A percentile compares a stretch with the other conserved stretches of the same genome.
Conservation (phyloP, 495 filamentous ascomycete species). For the Pyronema omphalodes region DNA sequence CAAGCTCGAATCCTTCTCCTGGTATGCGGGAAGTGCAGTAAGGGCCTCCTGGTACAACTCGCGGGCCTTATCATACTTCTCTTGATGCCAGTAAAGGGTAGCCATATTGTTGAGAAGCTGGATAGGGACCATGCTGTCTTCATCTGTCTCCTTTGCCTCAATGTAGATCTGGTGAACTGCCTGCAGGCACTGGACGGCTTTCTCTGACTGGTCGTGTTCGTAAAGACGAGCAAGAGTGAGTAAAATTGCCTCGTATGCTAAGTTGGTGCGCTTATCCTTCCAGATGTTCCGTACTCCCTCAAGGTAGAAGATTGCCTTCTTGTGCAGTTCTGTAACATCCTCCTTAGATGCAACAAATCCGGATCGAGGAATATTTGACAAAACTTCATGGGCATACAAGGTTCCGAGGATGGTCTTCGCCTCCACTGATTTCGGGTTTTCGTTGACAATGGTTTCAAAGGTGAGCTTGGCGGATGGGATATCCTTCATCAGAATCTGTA, state of each 20-base stretch:
- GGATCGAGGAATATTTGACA: constrained; percentile 34
- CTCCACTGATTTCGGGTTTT: constrained; percentile 51
- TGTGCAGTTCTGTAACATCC: constrained; percentile 63
- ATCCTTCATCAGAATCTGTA: constrained; percentile 64
- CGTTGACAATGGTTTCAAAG: constrained; percentile 70
- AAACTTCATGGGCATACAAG: constrained; percentile 84
- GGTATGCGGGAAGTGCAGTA: constrained; percentile 50
- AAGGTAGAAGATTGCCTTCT: constrained; percentile 63
- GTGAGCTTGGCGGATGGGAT: constrained; percentile 81
- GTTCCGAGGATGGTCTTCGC: constrained; percentile 79
- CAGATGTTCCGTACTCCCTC: constrained; percentile 74
- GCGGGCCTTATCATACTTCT: constrained; percentile 62
- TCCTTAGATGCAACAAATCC: constrained; percentile 58
- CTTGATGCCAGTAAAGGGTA: constrained; percentile 76
- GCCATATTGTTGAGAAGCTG: constrained; percentile 95
- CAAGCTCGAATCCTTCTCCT: constrained; percentile 44
- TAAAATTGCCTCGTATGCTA: constrained; percentile 69
- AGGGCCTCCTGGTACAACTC: constrained; percentile 76
- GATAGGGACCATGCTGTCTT: constrained; percentile 52
- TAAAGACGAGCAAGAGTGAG: constrained; percentile 84
- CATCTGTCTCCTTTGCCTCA: constrained; percentile 45
- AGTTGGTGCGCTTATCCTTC: constrained; percentile 73
- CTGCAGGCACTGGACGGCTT: constrained; percentile 72
- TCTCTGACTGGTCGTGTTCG: constrained; percentile 66
- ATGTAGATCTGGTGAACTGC: constrained; percentile 41